A percentile compares a stretch with the other conserved stretches of the same genome.
phyloP scores from a whole-genome alignment of 2,329 filamentous ascomycete genomes.

The Pseudopithomyces chartarum region DNA sequence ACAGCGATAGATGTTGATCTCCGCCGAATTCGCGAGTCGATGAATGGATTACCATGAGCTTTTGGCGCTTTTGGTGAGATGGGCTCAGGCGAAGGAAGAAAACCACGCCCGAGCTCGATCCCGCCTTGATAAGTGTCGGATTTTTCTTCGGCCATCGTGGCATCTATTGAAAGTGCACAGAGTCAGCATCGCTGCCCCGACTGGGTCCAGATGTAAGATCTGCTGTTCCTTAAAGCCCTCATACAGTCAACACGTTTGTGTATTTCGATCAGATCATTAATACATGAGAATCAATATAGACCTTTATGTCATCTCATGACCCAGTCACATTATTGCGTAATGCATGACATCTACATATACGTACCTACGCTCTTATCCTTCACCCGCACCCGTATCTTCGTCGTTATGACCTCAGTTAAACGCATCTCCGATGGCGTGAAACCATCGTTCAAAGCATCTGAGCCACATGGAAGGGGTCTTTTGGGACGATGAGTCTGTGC shows the following conservation, averaged over 20 bases:
- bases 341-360: neutral
- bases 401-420: neutral
- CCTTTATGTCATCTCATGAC: no score
- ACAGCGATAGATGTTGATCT: neutral
- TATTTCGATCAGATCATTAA: no score
- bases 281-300: no score
- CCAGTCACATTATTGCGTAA: neutral
- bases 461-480: neutral
- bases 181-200: neutral
- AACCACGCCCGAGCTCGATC: neutral
- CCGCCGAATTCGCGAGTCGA: neutral
- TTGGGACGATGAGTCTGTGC: neutral
- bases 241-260: neutral
- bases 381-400: neutral
- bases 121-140: neutral
- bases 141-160: neutral
- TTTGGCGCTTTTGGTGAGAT: neutral
- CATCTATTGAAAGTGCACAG: neutral
- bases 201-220: neutral
- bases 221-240: neutral
- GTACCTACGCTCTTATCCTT: neutral
- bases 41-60: neutral
- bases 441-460: constrained; percentile 7
- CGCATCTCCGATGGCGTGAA: constrained; percentile 5
- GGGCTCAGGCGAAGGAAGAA: neutral